These are phyloP conservation scores for Lentinula raphanica DNA, from an alignment of 768 basidiomycete genomes.

Conservation along the genomic window DNA sequence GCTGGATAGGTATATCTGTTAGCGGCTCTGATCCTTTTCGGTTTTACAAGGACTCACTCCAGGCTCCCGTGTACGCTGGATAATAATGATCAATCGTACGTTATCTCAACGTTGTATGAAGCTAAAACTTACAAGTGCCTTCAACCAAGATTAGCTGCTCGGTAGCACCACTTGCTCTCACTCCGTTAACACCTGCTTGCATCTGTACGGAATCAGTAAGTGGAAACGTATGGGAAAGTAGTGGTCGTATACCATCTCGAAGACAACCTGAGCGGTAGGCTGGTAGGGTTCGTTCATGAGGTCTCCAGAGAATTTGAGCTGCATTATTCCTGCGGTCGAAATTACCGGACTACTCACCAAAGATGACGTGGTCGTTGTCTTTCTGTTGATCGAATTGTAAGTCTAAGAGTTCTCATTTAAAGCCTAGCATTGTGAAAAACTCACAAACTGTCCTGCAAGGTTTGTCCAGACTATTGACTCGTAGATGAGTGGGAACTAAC, in stretches of 20 bases:
- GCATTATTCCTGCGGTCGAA: not conserved
- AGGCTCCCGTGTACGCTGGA: slow-evolving; percentile 55
- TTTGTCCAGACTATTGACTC: slow-evolving; percentile 49
- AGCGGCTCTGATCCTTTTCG: not conserved
- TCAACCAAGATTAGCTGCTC: slow-evolving; percentile 46
- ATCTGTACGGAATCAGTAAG: slow-evolving; percentile 25
- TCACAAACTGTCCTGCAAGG: slow-evolving; percentile 49
- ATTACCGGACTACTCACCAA: slow-evolving; percentile 29
- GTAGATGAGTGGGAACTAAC: not conserved
- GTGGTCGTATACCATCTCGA: slow-evolving; percentile 29
- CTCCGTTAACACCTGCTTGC: slow-evolving; percentile 64
- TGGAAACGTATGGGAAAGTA: not conserved
- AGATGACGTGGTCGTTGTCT: slow-evolving; percentile 50
- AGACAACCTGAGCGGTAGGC: slow-evolving; percentile 44
- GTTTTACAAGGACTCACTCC: slow-evolving; percentile 31
- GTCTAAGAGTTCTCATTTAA: not conserved
- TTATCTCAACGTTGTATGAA: not conserved
- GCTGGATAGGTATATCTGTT: slow-evolving; percentile 23
- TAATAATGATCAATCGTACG: slow-evolving; percentile 14
- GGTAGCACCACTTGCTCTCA: slow-evolving; percentile 59
- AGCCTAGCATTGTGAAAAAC: slow-evolving; percentile 11
- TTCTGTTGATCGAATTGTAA: not conserved
- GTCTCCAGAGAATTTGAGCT: slow-evolving; percentile 22
- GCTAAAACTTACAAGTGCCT: slow-evolving; percentile 30
- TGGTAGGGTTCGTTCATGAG: slow-evolving; percentile 64